phyloP scores from a whole-genome alignment of 2,329 filamentous ascomycete species.

The Exophiala bonariae region DNA sequence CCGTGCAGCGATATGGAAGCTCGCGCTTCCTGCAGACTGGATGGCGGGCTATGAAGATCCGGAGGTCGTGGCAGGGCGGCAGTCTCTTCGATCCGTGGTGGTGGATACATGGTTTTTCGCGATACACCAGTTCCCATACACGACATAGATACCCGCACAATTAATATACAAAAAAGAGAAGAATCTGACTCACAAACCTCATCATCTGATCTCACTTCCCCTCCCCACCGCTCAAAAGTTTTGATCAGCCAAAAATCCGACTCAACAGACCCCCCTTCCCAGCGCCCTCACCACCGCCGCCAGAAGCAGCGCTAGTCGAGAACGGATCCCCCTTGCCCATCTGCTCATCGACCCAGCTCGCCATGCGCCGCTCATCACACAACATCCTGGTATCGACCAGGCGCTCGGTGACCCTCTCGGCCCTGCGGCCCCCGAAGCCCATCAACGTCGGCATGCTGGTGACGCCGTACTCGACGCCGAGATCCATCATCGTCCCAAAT shows the following conservation, averaged over 20 bases:
- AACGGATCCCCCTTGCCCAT: constrained; percentile 28
- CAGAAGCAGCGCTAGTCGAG: constrained; percentile 2
- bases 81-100: not conserved
- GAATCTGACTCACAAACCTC: too few relatives aligned
- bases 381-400: constrained; percentile 26
- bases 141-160: too few relatives aligned
- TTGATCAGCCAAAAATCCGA: constrained; percentile 21
- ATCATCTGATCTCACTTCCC: too few relatives aligned
- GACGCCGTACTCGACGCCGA: constrained; percentile 28
- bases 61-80: not conserved
- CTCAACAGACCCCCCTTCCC: constrained; percentile 13
- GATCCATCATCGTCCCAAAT: constrained; percentile 27
- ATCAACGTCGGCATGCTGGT: constrained; percentile 28
- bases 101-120: not conserved
- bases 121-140: too few relatives aligned
- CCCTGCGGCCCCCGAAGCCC: constrained; percentile 27
- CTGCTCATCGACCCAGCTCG: constrained; percentile 25
- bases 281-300: constrained; percentile 6
- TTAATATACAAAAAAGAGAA: too few relatives aligned
- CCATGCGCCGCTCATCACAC: constrained; percentile 18
- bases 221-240: too few relatives aligned
- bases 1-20: constrained; percentile 1
- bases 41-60: constrained; percentile 8
- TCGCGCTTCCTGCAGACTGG: constrained; percentile 7
- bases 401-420: constrained; percentile 26